Evolutionary conservation across 176 grass and related monocot genomes (phyloP), one percentile per base, ranked within the genome.

Genomic region (Phragmites australis): DNA sequence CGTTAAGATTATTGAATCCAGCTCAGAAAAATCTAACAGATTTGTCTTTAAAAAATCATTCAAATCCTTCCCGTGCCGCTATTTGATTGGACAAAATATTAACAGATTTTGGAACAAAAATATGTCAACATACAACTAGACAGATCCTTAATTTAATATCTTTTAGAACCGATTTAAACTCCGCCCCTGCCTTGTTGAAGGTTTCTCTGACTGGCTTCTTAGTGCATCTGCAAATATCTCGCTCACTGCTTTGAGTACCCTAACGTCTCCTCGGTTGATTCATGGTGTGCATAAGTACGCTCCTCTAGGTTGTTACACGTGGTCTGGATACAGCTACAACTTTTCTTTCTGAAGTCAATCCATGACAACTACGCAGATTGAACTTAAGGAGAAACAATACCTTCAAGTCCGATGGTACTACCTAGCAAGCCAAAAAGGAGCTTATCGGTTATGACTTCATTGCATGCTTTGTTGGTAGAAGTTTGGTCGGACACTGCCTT

Each of bases 401-500:
- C 30, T 21, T 15, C 21, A 47, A 72, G 55, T 63, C 74, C 44
- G 26, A 25, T 29, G 18, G 19, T 8, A 47, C 39, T 46, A 54
- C 83, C 57, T 40, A 49, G 60, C 70, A 68, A 74, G 70, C 40
- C 84, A 37, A 58, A 68, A 81, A 21, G 45, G 54, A 29, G 11
- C 32, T 2, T 21, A 15, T 13, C 30, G 60, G 43, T 23, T 52
- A 60, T 6, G 71, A 87, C 71, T 61, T 75, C 21, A 4, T 23
- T 69, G 31, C 62, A 77, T 63, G 26, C 32, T 71, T 82, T 48
- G 0, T 0, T 70, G 64, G 45, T 43, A 64, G 52, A 63, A 34
- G 79, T 77, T 82, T 77, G 80, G 73, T 83, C 64, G 73, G 46
- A 70, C 65, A 12, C 65, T 39, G n/a, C 37, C 46, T 43, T 17